phyloP scores from a whole-genome alignment of 1,284 basidiomycete genomes.

The Tilletia walkeri region DNA sequence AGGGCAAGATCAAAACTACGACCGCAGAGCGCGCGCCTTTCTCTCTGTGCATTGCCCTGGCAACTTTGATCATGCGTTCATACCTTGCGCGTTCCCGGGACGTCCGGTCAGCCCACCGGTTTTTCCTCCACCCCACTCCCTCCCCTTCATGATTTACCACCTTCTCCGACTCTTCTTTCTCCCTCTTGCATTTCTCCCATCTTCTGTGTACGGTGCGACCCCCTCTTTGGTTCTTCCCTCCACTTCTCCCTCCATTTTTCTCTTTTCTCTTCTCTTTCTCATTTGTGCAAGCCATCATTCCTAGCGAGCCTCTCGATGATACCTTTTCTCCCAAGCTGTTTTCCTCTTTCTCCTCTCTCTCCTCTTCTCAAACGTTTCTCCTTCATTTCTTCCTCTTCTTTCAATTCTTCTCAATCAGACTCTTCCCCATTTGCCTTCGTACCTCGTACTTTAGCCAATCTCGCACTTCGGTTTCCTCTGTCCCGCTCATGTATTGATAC shows the following conservation, averaged over 20 bases:
- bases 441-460: background rate
- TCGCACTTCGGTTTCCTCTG: background rate
- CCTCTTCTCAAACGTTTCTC: background rate
- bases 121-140: too few relatives aligned
- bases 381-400: constrained; percentile 6
- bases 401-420: constrained; percentile 27
- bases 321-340: constrained; percentile 31
- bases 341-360: constrained; percentile 4
- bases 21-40: too few relatives aligned
- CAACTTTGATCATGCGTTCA: too few relatives aligned
- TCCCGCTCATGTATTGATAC: background rate
- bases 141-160: too few relatives aligned
- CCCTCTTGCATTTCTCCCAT: background rate
- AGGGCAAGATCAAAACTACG: too few relatives aligned
- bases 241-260: constrained; percentile 5
- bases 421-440: background rate
- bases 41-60: too few relatives aligned
- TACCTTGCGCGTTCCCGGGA: too few relatives aligned
- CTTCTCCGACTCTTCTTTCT: background rate
- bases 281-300: constrained; percentile 58
- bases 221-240: background rate
- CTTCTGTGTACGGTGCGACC: background rate
- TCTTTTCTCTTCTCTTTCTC: constrained; percentile 57
- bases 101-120: too few relatives aligned
- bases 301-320: constrained; percentile 53